Evolutionary conservation across 2,329 filamentous ascomycete genomes (phyloP).

Genomic region (Xylaria sp.): DNA sequence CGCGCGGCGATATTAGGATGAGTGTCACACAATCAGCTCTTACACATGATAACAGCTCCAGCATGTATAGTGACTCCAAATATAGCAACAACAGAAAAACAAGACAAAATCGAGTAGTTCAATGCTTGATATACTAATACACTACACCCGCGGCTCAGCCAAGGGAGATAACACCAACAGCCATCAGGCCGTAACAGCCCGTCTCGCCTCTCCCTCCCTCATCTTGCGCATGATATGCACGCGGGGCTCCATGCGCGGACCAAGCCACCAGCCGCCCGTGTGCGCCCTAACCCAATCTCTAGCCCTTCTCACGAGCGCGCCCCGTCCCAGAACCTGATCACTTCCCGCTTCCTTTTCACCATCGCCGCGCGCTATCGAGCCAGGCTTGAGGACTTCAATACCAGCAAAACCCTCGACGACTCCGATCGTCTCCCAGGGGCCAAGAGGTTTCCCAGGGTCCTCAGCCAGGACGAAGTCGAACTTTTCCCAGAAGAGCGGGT

Average conservation of each 20-base stretch:
- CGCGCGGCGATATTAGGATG: too few species aligned
- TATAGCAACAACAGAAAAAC: neutral
- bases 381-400: constrained; percentile 66
- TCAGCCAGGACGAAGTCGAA: constrained; percentile 73
- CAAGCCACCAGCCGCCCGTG: constrained; percentile 73
- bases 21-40: too few species aligned
- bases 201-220: constrained; percentile 46
- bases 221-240: constrained; percentile 61
- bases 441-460: constrained; percentile 59
- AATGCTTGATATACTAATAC: constrained; percentile 30
- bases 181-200: constrained; percentile 45
- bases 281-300: constrained; percentile 56
- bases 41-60: too few species aligned
- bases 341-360: constrained; percentile 38
- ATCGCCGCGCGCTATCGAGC: constrained; percentile 41
- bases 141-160: neutral
- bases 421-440: constrained; percentile 66
- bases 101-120: neutral
- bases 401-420: constrained; percentile 69
- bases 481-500: constrained; percentile 68
- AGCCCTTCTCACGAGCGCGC: constrained; percentile 53
- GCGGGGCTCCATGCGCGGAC: constrained; percentile 68
- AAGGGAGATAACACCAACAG: neutral
- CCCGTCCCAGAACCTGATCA: constrained; percentile 58
- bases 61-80: too few species aligned